Evolutionary conservation across 805 yeast genomes (phyloP), one percentile per base, ranked within the genome.

Genomic region (Yamadazyma sp.): DNA sequence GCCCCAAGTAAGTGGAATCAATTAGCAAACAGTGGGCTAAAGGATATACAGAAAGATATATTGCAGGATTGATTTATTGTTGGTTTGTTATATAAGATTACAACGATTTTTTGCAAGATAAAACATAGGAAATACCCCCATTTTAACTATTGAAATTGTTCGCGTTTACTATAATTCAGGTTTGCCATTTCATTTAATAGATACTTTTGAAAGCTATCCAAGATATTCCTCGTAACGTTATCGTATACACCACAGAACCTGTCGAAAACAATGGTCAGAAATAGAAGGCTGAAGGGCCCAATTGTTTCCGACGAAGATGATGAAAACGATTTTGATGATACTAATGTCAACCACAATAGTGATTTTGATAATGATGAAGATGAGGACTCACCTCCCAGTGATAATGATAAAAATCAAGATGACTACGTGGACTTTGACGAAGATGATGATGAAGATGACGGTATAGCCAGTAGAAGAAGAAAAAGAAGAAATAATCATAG

Each of bases 391-490:
- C 42, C 24, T n/a, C 39, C 46, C 16, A 33, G 40, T 14, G 48
- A 39, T 10, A 44, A 45, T 13, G 52, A 45, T 11, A 47, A 44
- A 27, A 41, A 44, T 22, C 52, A 45, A 26, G 52, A 46, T n/a
- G 55, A 48, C 20, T 53, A 51, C 21, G 50, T 44, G 8, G 55
- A 48, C 3, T 48, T 46, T 18, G 40, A 35, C 12, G 49, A 36
- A 16, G 44, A 37, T 1, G 41, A 33, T 5, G 51, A 45, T 17
- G 44, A 40, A 12, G 48, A 44, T 6, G 35, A 41, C 12, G 35
- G 20, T 11, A 12, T 22, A 3, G n/a, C 31, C 2, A 12, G 30
- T 7, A 7, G 36, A 19, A 35, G 34, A 13, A 13, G 38, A 23
- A 35, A 16, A 5, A 25, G 27, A 7, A 23, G 22, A 25, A 4